A percentile compares a stretch with the other conserved stretches of the same genome.
Conservation (phyloP, 768 basidiomycete species). For the Calocybe gangraenosa region DNA sequence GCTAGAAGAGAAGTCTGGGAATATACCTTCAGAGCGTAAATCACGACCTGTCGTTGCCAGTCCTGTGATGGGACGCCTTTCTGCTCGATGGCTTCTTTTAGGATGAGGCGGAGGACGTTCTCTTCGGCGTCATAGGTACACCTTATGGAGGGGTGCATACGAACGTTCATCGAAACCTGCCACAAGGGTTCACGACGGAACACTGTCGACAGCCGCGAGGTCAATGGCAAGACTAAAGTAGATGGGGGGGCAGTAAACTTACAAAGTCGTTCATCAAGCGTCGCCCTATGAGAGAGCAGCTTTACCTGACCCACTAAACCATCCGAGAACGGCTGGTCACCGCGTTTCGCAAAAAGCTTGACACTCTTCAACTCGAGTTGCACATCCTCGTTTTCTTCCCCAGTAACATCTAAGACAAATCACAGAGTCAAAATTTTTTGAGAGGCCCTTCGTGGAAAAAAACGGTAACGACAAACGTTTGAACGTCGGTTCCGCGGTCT, state of each 20-base stretch:
- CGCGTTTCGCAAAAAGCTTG: conserved; percentile 57
- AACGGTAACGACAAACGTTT: conserved; percentile 13
- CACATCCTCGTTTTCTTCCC: conserved; percentile 62
- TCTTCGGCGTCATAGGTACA: conserved; percentile 57
- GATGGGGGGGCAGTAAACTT: conserved; percentile 20
- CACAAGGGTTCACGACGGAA: conserved; percentile 69
- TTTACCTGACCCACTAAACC: conserved; percentile 62
- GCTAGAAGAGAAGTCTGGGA: too few species aligned
- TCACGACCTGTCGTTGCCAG: conserved; percentile 39
- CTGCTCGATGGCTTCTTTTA: conserved; percentile 42
- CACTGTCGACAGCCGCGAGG: conserved; percentile 32
- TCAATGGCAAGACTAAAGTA: neutral
- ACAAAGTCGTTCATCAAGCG: conserved; percentile 44
- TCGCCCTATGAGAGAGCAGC: conserved; percentile 42
- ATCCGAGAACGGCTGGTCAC: conserved; percentile 51
- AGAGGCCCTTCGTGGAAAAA: neutral
- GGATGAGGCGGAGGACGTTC: conserved; percentile 47
- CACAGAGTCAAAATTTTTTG: neutral
- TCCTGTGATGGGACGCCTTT: conserved; percentile 19
- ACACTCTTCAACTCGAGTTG: conserved; percentile 55
- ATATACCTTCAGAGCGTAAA: conserved; percentile 63
- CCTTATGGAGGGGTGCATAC: conserved; percentile 48
- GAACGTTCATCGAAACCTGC: conserved; percentile 67
- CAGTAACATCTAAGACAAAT: conserved; percentile 39
- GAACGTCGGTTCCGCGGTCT: conserved; percentile 8